Evolutionary conservation across 2,329 filamentous ascomycete species (phyloP).

Genomic region (Diplodia sapinea): DNA sequence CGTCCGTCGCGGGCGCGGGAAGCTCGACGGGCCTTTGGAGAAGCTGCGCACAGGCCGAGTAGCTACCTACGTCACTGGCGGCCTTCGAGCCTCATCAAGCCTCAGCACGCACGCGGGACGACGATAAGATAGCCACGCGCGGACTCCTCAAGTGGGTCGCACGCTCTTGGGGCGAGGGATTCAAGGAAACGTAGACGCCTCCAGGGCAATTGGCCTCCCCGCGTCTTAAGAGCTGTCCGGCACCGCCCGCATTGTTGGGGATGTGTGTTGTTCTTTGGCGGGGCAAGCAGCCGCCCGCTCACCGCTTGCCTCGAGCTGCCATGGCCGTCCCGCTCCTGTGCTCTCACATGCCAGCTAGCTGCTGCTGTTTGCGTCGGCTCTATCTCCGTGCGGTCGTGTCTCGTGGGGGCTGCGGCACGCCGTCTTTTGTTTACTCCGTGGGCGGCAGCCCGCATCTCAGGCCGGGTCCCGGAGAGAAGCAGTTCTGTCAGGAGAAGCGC

Average conservation of each 20-base stretch:
- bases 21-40: constrained; percentile 23
- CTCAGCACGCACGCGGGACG: neutral
- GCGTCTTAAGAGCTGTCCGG: constrained; percentile 10
- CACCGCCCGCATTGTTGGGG: constrained; percentile 17
- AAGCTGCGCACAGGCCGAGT: constrained; percentile 26
- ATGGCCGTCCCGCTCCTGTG: neutral
- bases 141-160: constrained; percentile 13
- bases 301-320: constrained; percentile 21
- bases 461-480: neutral
- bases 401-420: neutral
- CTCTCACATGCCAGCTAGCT: constrained; percentile 1
- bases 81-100: constrained; percentile 25
- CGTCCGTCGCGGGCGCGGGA: constrained; percentile 28
- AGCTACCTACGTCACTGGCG: constrained; percentile 21
- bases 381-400: neutral
- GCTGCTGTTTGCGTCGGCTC: neutral
- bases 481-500: neutral
- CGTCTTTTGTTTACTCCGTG: neutral
- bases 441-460: neutral
- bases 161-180: constrained; percentile 1
- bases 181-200: constrained; percentile 14
- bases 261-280: constrained; percentile 26
- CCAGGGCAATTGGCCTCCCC: constrained; percentile 9
- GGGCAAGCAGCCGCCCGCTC: constrained; percentile 15
- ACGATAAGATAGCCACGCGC: constrained; percentile 25